These are phyloP conservation scores for Udeniomyces megalosporus DNA, from an alignment of 768 basidiomycete species.

Conservation along the genomic window DNA sequence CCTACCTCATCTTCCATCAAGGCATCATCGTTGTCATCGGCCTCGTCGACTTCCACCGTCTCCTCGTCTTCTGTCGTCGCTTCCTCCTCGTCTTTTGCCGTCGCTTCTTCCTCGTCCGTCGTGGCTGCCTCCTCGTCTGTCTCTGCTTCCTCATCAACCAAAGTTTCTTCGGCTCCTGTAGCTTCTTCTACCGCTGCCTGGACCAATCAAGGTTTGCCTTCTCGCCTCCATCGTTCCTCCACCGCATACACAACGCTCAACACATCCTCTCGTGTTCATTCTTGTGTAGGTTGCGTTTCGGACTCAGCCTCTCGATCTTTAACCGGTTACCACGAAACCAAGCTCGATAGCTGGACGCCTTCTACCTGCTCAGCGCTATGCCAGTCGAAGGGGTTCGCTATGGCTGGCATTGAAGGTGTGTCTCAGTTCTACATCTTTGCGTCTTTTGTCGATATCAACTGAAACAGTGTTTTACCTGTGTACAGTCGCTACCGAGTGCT, in stretches of 20 bases:
- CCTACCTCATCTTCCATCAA: too few species aligned
- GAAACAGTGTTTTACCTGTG: too few species aligned
- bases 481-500: constrained; percentile 5
- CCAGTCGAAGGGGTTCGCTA: constrained; percentile 4
- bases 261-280: too few species aligned
- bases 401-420: constrained; percentile 16
- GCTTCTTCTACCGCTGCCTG: neutral
- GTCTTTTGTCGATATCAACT: too few species aligned
- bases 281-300: neutral
- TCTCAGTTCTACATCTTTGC: too few species aligned
- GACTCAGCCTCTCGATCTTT: neutral
- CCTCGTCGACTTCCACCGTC: neutral
- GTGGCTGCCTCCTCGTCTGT: neutral
- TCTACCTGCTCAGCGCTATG: neutral
- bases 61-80: neutral
- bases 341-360: constrained; percentile 5
- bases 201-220: neutral
- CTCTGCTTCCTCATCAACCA: neutral
- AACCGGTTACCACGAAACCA: neutral
- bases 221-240: neutral
- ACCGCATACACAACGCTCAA: too few species aligned
- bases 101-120: neutral
- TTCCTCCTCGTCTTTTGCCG: neutral
- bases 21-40: neutral
- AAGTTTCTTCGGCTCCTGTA: neutral